A percentile compares a stretch with the other conserved stretches of the same genome.
phyloP scores from a whole-genome alignment of 2,329 filamentous ascomycete genomes.

The Aspergillus transmontanensis region DNA sequence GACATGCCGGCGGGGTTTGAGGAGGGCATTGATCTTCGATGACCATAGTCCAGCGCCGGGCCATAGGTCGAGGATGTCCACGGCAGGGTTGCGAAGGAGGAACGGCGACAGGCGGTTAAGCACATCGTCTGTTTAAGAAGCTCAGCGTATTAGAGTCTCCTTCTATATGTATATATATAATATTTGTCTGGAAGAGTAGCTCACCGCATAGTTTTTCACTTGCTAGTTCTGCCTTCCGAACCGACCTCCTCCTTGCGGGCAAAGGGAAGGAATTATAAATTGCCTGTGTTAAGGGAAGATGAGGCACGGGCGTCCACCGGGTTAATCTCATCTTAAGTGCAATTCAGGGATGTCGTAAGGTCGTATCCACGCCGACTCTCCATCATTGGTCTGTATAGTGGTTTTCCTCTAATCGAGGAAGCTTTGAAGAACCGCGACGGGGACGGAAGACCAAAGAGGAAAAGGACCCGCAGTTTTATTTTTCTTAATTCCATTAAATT shows the following conservation, averaged over 20 bases:
- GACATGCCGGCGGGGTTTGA: slow-evolving; percentile 80
- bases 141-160: slow-evolving; percentile 5
- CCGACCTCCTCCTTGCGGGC: slow-evolving; percentile 11
- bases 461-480: not conserved
- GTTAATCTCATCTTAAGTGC: not conserved
- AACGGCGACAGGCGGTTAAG: slow-evolving; percentile 69
- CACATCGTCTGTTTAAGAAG: slow-evolving; percentile 59
- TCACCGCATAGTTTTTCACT: slow-evolving; percentile 39
- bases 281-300: slow-evolving; percentile 26
- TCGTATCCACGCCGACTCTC: not conserved
- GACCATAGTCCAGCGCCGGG: slow-evolving; percentile 82
- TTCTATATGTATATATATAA: too few relatives aligned
- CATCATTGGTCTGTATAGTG: not conserved
- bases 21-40: slow-evolving; percentile 68
- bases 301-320: slow-evolving; percentile 23
- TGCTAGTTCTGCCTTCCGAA: slow-evolving; percentile 26
- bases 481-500: not conserved
- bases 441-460: not conserved
- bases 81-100: slow-evolving; percentile 70
- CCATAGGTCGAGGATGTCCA: slow-evolving; percentile 85
- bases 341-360: not conserved
- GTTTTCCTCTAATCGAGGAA: not conserved
- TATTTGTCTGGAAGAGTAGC: slow-evolving; percentile 6
- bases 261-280: slow-evolving; percentile 14
- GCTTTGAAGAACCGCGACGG: not conserved